Evolutionary conservation across 129 eudicot species (phyloP), one percentile per base, ranked within the genome.

Genomic region (Pulicaria dysenterica): DNA sequence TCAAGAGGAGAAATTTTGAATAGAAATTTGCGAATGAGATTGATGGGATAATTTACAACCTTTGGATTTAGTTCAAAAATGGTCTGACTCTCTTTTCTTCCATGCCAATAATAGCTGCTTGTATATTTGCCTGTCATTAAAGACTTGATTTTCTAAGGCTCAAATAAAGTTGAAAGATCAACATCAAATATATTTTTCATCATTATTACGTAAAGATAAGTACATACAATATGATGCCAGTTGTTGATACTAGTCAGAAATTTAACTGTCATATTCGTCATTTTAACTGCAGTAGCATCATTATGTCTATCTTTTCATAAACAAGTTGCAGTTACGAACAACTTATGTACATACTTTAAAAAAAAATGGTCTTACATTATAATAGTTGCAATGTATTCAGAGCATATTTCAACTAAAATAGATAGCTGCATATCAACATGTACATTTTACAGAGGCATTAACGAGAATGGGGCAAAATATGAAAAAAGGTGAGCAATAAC

Each of bases 101-200:
- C 99, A 83, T 95, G 99, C 99, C 99, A 95, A 80, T 73, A 95
- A 76, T 88, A 95, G 84, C 89, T 88, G 75, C 84, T 73, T 9
- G 56, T 74, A 42, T 50, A 69, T 73, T 85, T 86, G 40, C 99
- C 99, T 90, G 87, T 44, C 41, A 58, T 39, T 46, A 69, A 58
- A 70, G 53, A 7, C 19, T 8, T 13, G 53, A 50, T 37, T 14
- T 24, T 64, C 61, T 7, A 69, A 41, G 40, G 50, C 69, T 53
- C 61, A 15, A 65, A 75, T 4, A 43, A 72, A 64, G 62, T 66
- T 50, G 54, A 11, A 74, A 24, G 61, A 42, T 55, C 55, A 63
- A 19, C 2, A 57, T 39, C 31, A 2, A 13, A 67, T 5, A 47
- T 61, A 61, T 44, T 60, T 41, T 58, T 13, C 61, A 24, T 42